Evolutionary conservation across 192 early-diverging fungal genomes (phyloP).

Genomic region (Podila verticillata): DNA sequence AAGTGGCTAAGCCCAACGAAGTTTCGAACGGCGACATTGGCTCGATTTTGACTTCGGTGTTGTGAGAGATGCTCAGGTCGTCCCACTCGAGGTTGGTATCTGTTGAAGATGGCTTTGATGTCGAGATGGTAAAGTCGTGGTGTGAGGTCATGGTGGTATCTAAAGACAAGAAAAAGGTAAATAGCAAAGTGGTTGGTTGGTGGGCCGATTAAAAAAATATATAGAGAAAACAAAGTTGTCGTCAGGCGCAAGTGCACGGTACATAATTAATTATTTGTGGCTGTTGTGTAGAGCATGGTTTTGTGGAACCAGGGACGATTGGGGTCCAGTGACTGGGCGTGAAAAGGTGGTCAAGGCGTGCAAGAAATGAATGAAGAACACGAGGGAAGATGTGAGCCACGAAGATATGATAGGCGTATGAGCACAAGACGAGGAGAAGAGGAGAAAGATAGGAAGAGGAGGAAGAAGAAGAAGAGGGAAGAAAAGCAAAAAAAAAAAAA

Average conservation of each 20-base stretch:
- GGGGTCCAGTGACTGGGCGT: too few species aligned
- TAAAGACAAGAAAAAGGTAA: too few species aligned
- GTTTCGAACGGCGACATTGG: conserved; percentile 20
- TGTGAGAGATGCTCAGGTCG: conserved; percentile 2
- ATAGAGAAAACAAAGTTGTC: too few species aligned
- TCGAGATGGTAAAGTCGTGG: not conserved
- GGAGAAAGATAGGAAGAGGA: not conserved
- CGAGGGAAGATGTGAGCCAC: not conserved
- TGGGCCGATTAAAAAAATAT: too few species aligned
- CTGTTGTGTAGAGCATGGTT: too few species aligned
- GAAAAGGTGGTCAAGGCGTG: too few species aligned
- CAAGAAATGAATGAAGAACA: not conserved
- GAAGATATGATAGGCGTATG: not conserved
- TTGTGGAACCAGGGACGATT: too few species aligned
- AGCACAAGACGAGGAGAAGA: not conserved
- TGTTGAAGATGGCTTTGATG: not conserved
- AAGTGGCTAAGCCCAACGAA: too few species aligned
- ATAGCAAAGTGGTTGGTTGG: too few species aligned
- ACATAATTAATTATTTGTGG: too few species aligned
- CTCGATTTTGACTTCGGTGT: conserved; percentile 21
- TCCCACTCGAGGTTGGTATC: conserved; percentile 17
- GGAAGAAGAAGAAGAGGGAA: not conserved
- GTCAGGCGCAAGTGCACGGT: too few species aligned
- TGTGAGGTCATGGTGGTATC: too few species aligned
- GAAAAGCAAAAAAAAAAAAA: not conserved